Evolutionary conservation across 2,329 filamentous ascomycete species (phyloP).

Genomic region (Colletotrichum siamense): DNA sequence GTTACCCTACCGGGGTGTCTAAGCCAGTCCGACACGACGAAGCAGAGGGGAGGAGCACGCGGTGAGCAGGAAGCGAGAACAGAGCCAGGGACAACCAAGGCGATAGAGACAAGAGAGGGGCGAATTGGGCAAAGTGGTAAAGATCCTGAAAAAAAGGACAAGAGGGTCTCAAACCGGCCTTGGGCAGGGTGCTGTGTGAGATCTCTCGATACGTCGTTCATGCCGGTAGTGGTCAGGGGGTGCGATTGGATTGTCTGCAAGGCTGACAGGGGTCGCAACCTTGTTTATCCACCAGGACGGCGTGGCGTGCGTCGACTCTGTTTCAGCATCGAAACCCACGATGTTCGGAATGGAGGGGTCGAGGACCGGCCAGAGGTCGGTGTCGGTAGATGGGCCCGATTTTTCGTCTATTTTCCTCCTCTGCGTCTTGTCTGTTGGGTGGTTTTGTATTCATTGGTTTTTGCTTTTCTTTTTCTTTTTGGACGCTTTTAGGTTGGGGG

Average conservation of each 20-base stretch:
- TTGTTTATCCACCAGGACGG: conserved; percentile 20
- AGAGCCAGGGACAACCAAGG: neutral
- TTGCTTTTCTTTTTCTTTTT: neutral
- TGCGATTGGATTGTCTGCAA: conserved; percentile 36
- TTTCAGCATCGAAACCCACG: conserved; percentile 53
- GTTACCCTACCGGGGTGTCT: neutral
- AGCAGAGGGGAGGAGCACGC: neutral
- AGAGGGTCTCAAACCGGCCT: conserved; percentile 33
- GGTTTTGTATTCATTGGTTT: neutral
- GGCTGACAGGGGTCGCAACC: conserved; percentile 33
- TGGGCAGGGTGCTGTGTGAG: conserved; percentile 28
- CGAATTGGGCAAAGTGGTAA: neutral
- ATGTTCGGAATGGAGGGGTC: conserved; percentile 41
- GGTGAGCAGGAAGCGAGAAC: neutral
- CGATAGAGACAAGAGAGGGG: neutral
- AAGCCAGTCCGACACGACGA: neutral
- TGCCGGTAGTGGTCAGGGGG: conserved; percentile 25
- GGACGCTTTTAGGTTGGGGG: neutral
- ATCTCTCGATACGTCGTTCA: conserved; percentile 30
- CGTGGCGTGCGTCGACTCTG: conserved; percentile 33
- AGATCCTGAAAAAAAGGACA: conserved; percentile 7
- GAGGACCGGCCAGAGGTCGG: neutral
- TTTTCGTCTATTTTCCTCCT: neutral
- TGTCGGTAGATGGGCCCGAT: neutral
- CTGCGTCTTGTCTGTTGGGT: neutral